Base-by-base conservation (phyloP, 164 flowering plant genomes). In the Macadamia tetraphylla region DNA sequence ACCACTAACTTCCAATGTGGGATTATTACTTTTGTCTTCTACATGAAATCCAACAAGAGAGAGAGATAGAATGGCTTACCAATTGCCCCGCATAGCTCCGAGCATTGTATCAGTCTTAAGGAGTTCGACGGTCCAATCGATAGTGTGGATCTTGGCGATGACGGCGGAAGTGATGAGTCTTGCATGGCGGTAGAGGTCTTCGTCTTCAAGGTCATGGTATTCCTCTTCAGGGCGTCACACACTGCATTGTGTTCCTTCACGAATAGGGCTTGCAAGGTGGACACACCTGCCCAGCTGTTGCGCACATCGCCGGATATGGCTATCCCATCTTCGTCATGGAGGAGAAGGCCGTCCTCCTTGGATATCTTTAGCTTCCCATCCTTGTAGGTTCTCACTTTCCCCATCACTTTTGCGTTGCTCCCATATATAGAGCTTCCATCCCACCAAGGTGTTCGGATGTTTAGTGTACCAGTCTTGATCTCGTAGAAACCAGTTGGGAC, bases 381-480 rank as follows among this genome's bases (percentile, higher is more conserved):
- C 68, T 81, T 74, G 76, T 76, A 83, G 29, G 83, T 55, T 66
- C 89, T 80, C 46, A 85, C 81, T 75, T 73, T 81, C 60, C 63
- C 48, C 83, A 76, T 58, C 8, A 74, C 76, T 6, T 72, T 75
- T 0, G 67, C 52, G 60, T 82, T 74, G 40, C 69, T 83, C 56
- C 89, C 87, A 73, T 85, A 85, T 18, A 85, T 79, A 11, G 69
- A 85, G 73, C 88, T 85, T 29, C 84, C 87, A 62, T 85, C 88
- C 88, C 88, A 81, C 11, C 61, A 10, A 30, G 87, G 81, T 4
- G 87, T 83, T 58, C 84, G 66, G 0, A 52, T 65, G 67, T 83
- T 83, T 31, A 73, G n/a, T 62, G 11, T 42, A 4, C 87, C 87
- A 12, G 11, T 63, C 65, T 71, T 71, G 32, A 74, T 69, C 6